These are phyloP conservation scores for Penicillium taxi DNA, from an alignment of 495 filamentous ascomycete genomes.

Conservation along the genomic window DNA sequence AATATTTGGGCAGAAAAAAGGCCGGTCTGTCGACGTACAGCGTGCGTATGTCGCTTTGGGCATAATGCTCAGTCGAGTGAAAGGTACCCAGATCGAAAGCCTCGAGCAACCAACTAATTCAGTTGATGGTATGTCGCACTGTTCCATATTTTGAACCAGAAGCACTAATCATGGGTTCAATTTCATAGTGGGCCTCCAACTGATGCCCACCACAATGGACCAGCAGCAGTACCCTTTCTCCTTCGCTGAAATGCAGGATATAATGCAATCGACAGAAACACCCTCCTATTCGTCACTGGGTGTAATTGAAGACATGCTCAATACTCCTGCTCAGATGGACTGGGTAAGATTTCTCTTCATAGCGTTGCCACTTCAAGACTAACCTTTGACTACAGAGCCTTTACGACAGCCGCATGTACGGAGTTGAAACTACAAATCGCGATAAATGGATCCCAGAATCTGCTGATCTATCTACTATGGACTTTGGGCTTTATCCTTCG, in stretches of 20 bases:
- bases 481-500: conserved; percentile 3
- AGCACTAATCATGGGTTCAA: too few relatives aligned
- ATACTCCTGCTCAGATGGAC: conserved; percentile 51
- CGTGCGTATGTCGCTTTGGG: conserved; percentile 65
- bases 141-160: too few relatives aligned
- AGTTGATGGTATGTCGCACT: conserved; percentile 18
- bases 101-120: conserved; percentile 4
- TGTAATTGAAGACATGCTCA: conserved; percentile 49
- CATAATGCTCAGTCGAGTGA: conserved; percentile 69
- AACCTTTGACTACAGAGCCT: conserved; percentile 11
- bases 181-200: conserved; percentile 3
- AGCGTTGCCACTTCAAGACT: not conserved
- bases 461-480: not conserved
- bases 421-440: conserved; percentile 9
- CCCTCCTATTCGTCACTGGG: conserved; percentile 31
- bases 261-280: conserved; percentile 2
- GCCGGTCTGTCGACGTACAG: conserved; percentile 68
- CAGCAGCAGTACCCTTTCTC: conserved; percentile 8
- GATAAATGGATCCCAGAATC: conserved; percentile 11
- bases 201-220: not conserved
- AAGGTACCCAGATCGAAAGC: conserved; percentile 13
- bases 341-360: conserved; percentile 51
- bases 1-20: conserved; percentile 62
- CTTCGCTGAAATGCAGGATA: not conserved
- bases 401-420: conserved; percentile 17